Evolutionary conservation across 495 filamentous ascomycete species (phyloP).

Genomic region (Cladorrhinum samala): DNA sequence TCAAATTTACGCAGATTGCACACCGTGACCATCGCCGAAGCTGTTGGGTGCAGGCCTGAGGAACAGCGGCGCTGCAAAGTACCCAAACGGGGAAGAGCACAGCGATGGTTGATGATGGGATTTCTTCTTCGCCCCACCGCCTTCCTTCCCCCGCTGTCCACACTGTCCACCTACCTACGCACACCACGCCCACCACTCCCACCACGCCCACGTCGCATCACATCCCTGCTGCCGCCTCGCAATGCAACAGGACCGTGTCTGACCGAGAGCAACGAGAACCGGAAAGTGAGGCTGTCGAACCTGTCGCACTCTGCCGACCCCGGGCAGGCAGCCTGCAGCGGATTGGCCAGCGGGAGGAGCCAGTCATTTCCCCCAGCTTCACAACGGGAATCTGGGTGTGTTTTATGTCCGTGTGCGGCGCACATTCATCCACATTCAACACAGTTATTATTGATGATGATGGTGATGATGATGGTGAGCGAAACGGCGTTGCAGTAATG

Average conservation of each 20-base stretch:
- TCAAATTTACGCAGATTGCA: no score
- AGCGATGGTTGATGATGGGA: neutral
- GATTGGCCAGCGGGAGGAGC: neutral
- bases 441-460: no score
- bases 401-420: neutral
- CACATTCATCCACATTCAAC: no score
- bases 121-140: neutral
- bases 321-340: no score
- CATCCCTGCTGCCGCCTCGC: slow-evolving; percentile 15
- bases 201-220: slow-evolving; percentile 13
- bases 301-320: slow-evolving; percentile 2
- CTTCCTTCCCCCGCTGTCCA: no score
- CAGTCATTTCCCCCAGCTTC: neutral
- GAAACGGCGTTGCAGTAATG: no score
- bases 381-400: neutral
- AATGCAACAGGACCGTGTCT: slow-evolving; percentile 20
- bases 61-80: neutral
- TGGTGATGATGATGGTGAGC: neutral
- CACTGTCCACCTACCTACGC: no score
- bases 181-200: neutral
- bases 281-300: slow-evolving; percentile 26
- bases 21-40: no score
- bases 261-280: slow-evolving; percentile 11
- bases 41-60: neutral
- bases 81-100: neutral